Evolutionary conservation across 164 flowering plant genomes (phyloP).

Genomic region (Vitis riparia): DNA sequence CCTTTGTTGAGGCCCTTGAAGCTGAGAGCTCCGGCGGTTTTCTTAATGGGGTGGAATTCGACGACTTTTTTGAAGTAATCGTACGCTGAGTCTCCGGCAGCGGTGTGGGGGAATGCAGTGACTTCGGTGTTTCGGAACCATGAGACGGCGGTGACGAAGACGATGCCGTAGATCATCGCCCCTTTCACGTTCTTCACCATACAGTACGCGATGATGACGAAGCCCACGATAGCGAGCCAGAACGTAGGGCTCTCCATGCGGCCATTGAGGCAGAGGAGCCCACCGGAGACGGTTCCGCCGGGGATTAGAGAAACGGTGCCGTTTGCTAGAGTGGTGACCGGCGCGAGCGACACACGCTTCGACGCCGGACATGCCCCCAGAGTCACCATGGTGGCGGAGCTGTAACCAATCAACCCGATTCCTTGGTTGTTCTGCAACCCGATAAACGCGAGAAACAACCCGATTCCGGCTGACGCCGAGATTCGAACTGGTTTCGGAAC

Average conservation of each 20-base stretch:
- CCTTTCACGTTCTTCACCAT: slow-evolving; percentile 71
- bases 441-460: slow-evolving; percentile 84
- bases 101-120: slow-evolving; percentile 74
- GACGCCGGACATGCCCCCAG: slow-evolving; percentile 76
- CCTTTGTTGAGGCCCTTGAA: slow-evolving; percentile 49
- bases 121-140: slow-evolving; percentile 85
- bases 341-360: slow-evolving; percentile 58
- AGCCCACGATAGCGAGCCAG: slow-evolving; percentile 82
- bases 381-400: slow-evolving; percentile 69
- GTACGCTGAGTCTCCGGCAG: slow-evolving; percentile 50
- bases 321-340: slow-evolving; percentile 50
- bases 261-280: slow-evolving; percentile 45
- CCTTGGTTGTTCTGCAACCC: slow-evolving; percentile 84
- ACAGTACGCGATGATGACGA: slow-evolving; percentile 76
- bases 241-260: slow-evolving; percentile 89
- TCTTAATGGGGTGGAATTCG: slow-evolving; percentile 65
- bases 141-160: slow-evolving; percentile 83
- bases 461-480: slow-evolving; percentile 87
- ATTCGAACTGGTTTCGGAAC: slow-evolving; percentile 84
- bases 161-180: slow-evolving; percentile 88
- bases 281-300: slow-evolving; percentile 69
- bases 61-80: slow-evolving; percentile 73
- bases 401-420: slow-evolving; percentile 73
- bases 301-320: slow-evolving; percentile 61
- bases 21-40: slow-evolving; percentile 82